Conservation (phyloP, 2,329 filamentous ascomycete species). For the Stachybotrys chlorohalonatus region DNA sequence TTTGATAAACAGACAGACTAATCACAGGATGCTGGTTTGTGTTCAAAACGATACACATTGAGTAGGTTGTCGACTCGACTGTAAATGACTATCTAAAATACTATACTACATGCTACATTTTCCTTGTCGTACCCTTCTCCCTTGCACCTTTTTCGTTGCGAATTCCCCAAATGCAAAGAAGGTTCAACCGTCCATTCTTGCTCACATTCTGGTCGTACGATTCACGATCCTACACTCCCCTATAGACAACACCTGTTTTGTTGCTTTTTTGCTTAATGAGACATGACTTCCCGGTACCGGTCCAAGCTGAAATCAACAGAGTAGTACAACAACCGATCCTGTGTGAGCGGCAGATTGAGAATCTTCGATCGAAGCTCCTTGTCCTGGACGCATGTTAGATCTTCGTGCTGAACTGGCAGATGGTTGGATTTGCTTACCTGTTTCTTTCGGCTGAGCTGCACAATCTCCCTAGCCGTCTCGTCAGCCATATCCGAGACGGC, state of each 20-base stretch:
- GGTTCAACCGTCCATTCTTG: too few relatives aligned
- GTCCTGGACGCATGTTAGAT: slow-evolving; percentile 18
- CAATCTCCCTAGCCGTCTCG: slow-evolving; percentile 58
- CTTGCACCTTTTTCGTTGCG: background rate
- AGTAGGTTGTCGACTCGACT: background rate
- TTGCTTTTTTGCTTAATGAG: slow-evolving; percentile 18
- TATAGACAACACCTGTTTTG: background rate
- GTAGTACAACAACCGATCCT: slow-evolving; percentile 63
- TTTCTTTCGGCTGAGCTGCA: slow-evolving; percentile 44
- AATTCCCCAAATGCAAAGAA: background rate
- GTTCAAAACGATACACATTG: too few relatives aligned
- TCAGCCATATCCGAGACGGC: slow-evolving; percentile 77
- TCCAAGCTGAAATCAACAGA: slow-evolving; percentile 59
- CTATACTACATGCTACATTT: slow-evolving; percentile 3
- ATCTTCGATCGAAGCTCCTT: slow-evolving; percentile 32
- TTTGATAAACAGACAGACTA: too few relatives aligned
- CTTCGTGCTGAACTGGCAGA: background rate
- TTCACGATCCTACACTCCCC: background rate
- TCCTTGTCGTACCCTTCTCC: background rate
- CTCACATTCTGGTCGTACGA: too few relatives aligned
- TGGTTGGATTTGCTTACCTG: slow-evolving; percentile 34
- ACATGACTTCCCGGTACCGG: slow-evolving; percentile 60
- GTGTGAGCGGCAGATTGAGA: slow-evolving; percentile 56
- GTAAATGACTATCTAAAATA: background rate
- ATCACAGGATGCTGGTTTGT: too few relatives aligned